phyloP scores from a whole-genome alignment of 129 eudicot species.

The Ambrosia artemisiifolia region DNA sequence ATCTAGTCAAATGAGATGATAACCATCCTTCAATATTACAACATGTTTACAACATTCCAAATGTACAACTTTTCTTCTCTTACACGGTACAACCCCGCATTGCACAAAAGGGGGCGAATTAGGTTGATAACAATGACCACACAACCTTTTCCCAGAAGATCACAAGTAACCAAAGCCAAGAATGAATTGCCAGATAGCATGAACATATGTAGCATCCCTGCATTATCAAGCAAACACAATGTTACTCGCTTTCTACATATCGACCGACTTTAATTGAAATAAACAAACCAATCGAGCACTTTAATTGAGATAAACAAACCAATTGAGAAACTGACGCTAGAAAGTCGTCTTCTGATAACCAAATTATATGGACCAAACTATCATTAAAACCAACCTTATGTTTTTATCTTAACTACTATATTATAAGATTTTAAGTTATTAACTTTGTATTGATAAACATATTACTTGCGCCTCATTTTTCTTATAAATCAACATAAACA shows the following conservation, averaged over 20 bases:
- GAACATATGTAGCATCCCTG: slow-evolving; percentile 13
- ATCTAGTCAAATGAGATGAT: background rate
- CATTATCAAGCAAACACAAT: background rate
- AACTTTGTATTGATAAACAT: too few relatives aligned
- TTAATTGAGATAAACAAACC: too few relatives aligned
- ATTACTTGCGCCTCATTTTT: too few relatives aligned
- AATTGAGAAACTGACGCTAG: too few relatives aligned
- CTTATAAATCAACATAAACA: too few relatives aligned
- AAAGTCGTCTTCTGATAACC: too few relatives aligned
- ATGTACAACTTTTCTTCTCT: slow-evolving; percentile 20
- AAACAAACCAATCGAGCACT: too few relatives aligned
- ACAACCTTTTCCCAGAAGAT: slow-evolving; percentile 21
- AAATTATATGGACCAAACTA: too few relatives aligned
- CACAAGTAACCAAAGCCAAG: slow-evolving; percentile 71
- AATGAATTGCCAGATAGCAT: slow-evolving; percentile 66
- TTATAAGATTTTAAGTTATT: too few relatives aligned
- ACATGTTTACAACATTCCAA: background rate
- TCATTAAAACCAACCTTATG: too few relatives aligned
- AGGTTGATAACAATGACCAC: slow-evolving; percentile 6
- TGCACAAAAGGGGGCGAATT: slow-evolving; percentile 10
- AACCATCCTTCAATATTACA: slow-evolving; percentile 2
- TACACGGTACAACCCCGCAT: slow-evolving; percentile 12
- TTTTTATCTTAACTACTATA: too few relatives aligned
- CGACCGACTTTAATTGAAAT: too few relatives aligned
- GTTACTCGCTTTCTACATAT: background rate